Conservation (phyloP, 1,284 basidiomycete genomes). For the Clitocybe nebularis region DNA sequence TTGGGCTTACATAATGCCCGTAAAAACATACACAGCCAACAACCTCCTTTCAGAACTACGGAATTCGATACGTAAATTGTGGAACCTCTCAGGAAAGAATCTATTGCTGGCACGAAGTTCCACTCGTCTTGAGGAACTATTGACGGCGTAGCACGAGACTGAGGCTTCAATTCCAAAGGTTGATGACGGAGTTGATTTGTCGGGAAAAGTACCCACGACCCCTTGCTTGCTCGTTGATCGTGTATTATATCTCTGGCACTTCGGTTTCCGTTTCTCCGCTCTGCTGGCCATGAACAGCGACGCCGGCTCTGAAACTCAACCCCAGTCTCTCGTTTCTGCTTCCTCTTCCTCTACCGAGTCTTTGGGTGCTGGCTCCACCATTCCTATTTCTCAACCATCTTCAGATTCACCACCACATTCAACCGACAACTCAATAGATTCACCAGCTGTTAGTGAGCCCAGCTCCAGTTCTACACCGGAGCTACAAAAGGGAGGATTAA, state of each 20-base stretch:
- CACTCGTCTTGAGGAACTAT: neutral
- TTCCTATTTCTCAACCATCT: conserved; percentile 20
- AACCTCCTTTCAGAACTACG: neutral
- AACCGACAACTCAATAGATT: conserved; percentile 18
- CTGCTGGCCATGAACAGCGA: conserved; percentile 33
- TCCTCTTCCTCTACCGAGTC: conserved; percentile 15
- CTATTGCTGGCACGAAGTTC: neutral
- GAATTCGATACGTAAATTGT: conserved; percentile 2
- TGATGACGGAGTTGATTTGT: conserved; percentile 18
- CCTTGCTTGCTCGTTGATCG: conserved; percentile 20
- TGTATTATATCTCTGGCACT: conserved; percentile 19
- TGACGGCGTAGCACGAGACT: neutral
- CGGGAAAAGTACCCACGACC: conserved; percentile 24
- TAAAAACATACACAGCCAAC: conserved; percentile 4
- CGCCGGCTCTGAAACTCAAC: conserved; percentile 25
- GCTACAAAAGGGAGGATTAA: conserved; percentile 9
- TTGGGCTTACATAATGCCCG: conserved; percentile 20
- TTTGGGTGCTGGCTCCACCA: conserved; percentile 27
- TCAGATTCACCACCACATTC: conserved; percentile 22
- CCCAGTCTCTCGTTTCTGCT: conserved; percentile 26
- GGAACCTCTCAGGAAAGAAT: neutral
- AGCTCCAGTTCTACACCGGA: conserved; percentile 7
- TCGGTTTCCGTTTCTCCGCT: conserved; percentile 3
- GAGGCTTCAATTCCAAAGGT: neutral
- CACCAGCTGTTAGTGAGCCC: conserved; percentile 14